These are phyloP conservation scores for Aspergillus unguis DNA, from an alignment of 2,329 filamentous ascomycete genomes.

Conservation along the genomic window DNA sequence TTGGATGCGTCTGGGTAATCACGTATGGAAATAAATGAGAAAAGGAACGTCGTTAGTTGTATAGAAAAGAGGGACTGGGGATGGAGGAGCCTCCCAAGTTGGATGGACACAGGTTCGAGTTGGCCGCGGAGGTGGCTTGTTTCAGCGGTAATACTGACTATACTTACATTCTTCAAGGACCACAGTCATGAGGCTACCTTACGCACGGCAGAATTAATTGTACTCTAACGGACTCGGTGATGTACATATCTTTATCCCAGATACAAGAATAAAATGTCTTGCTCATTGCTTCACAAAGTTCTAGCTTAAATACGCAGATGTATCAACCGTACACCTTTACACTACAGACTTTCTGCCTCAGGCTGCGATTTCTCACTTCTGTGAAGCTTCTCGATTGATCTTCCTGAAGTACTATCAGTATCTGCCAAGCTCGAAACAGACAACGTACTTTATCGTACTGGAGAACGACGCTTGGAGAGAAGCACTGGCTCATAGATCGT, in stretches of 20 bases:
- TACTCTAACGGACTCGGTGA: too few relatives aligned
- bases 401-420: background rate
- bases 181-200: background rate
- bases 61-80: conserved; percentile 6
- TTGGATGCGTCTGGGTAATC: too few relatives aligned
- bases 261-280: too few relatives aligned
- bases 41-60: background rate
- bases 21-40: background rate
- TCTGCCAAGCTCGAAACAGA: background rate
- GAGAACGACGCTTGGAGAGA: background rate
- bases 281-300: too few relatives aligned
- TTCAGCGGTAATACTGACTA: background rate
- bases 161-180: background rate
- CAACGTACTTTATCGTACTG: background rate
- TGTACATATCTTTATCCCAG: too few relatives aligned
- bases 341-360: background rate
- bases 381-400: background rate
- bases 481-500: background rate
- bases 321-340: background rate
- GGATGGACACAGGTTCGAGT: conserved; percentile 4
- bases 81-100: background rate
- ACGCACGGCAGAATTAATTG: background rate
- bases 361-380: background rate
- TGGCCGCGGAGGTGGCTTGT: conserved; percentile 3
- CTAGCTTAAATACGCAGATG: background rate